These are phyloP conservation scores for Flagelloscypha sp. DNA, from an alignment of 768 basidiomycete species.

Conservation along the genomic window DNA sequence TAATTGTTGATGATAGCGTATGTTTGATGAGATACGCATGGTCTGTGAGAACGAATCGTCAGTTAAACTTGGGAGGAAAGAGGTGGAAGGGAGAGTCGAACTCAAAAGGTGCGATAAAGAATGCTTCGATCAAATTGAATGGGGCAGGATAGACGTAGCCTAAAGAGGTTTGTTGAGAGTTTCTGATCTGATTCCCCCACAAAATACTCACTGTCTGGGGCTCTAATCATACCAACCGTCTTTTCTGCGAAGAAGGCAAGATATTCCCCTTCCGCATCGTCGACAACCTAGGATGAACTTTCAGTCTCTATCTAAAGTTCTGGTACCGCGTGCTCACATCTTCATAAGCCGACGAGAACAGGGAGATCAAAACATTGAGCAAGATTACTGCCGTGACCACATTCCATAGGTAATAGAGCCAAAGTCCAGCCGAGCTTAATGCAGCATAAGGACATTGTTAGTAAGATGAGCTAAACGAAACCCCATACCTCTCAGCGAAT, in stretches of 20 bases:
- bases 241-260: constrained; percentile 86
- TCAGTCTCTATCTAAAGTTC: too few species aligned
- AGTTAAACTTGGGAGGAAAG: constrained; percentile 5
- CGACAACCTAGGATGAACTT: constrained; percentile 58
- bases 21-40: neutral
- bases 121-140: constrained; percentile 79
- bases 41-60: neutral
- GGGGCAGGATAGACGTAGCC: constrained; percentile 75
- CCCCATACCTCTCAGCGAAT: constrained; percentile 38
- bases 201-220: constrained; percentile 77
- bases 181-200: too few species aligned
- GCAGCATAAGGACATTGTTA: constrained; percentile 1
- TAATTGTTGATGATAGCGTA: constrained; percentile 57
- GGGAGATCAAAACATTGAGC: constrained; percentile 90
- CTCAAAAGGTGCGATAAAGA: constrained; percentile 84
- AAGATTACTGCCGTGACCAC: constrained; percentile 75
- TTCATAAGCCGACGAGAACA: constrained; percentile 88
- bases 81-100: constrained; percentile 28
- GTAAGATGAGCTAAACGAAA: constrained; percentile 3
- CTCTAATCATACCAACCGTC: constrained; percentile 76
- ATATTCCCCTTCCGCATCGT: constrained; percentile 85
- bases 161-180: too few species aligned
- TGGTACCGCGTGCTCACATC: constrained; percentile 71
- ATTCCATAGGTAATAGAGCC: constrained; percentile 87
- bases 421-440: constrained; percentile 46